A percentile compares a stretch with the other conserved stretches of the same genome.
Conservation (phyloP, 805 yeast genomes). For the Blastobotrys peoriensis region DNA sequence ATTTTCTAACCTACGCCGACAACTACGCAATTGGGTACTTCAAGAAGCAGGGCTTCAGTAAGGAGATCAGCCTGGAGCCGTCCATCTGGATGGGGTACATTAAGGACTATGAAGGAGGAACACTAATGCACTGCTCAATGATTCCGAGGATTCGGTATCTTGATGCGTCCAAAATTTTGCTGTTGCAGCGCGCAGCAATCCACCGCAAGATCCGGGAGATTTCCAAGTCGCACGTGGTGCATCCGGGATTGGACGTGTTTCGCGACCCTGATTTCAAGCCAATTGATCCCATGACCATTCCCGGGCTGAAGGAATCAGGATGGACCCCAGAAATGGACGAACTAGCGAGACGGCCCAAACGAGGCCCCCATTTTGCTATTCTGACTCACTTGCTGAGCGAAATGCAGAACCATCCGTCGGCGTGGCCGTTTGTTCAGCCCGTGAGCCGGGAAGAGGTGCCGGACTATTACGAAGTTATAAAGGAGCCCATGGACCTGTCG, state of each 20-base stretch:
- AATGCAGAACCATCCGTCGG: conserved; percentile 88
- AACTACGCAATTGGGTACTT: conserved; percentile 98
- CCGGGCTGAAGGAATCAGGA: conserved; percentile 89
- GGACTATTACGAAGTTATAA: conserved; percentile 91
- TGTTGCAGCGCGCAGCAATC: conserved; percentile 88
- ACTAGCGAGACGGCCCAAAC: conserved; percentile 86
- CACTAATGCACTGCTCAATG: conserved; percentile 96
- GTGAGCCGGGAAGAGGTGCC: conserved; percentile 92
- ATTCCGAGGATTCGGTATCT: conserved; percentile 81
- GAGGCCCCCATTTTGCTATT: conserved; percentile 90
- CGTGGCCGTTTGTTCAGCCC: conserved; percentile 96
- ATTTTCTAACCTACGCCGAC: conserved; percentile 94
- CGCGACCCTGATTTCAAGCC: conserved; percentile 32
- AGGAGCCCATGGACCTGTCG: conserved; percentile 96
- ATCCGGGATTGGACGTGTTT: conserved; percentile 76
- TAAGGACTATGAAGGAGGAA: conserved; percentile 98
- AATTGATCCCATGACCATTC: conserved; percentile 77
- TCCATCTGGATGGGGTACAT: conserved; percentile 97
- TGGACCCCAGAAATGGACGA: conserved; percentile 99
- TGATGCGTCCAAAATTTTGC: conserved; percentile 78
- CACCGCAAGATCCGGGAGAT: conserved; percentile 74
- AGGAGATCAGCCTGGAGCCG: conserved; percentile 82
- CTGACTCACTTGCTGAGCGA: conserved; percentile 88
- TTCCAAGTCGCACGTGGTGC: conserved; percentile 70
- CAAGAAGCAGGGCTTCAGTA: conserved; percentile 96